phyloP scores from a whole-genome alignment of 768 basidiomycete species.

The Collybiopsis confluens region DNA sequence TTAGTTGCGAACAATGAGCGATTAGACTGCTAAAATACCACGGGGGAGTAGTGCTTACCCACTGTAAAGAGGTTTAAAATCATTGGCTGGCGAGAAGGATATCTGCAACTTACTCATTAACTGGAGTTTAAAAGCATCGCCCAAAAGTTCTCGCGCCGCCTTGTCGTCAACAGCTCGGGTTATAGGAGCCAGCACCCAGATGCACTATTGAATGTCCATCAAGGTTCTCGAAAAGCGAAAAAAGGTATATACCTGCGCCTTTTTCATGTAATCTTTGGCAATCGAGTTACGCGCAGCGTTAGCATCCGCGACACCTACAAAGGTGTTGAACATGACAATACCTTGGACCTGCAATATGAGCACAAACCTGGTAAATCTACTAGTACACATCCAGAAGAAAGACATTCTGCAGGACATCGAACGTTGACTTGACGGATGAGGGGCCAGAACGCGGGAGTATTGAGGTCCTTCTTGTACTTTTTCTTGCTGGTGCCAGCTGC shows the following conservation, averaged over 20 bases:
- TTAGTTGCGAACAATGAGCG: background rate
- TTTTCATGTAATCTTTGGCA: slow-evolving; percentile 66
- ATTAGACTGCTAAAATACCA: background rate
- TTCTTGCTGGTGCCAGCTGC: slow-evolving; percentile 17
- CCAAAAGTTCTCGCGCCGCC: slow-evolving; percentile 59
- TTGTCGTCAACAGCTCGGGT: slow-evolving; percentile 61
- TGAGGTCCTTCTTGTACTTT: slow-evolving; percentile 19
- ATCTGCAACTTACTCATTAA: slow-evolving; percentile 44
- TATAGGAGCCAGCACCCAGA: slow-evolving; percentile 68
- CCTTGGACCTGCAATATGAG: background rate
- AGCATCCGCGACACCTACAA: slow-evolving; percentile 52
- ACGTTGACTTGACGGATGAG: slow-evolving; percentile 60
- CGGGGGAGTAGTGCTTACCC: slow-evolving; percentile 29
- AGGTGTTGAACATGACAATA: background rate
- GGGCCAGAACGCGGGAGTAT: slow-evolving; percentile 53
- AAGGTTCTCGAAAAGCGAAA: no score
- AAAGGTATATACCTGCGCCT: slow-evolving; percentile 25
- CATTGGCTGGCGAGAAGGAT: background rate
- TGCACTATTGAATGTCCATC: slow-evolving; percentile 11
- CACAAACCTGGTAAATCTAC: slow-evolving; percentile 58
- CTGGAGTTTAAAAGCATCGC: slow-evolving; percentile 61
- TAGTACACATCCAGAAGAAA: slow-evolving; percentile 58
- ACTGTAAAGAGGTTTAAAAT: slow-evolving; percentile 22
- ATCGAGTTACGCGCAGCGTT: slow-evolving; percentile 62
- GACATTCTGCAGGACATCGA: slow-evolving; percentile 44